A percentile compares a stretch with the other conserved stretches of the same genome.
These are phyloP conservation scores for Gossypium davidsonii DNA, from an alignment of 441 rosid species.

Conservation along the genomic window DNA sequence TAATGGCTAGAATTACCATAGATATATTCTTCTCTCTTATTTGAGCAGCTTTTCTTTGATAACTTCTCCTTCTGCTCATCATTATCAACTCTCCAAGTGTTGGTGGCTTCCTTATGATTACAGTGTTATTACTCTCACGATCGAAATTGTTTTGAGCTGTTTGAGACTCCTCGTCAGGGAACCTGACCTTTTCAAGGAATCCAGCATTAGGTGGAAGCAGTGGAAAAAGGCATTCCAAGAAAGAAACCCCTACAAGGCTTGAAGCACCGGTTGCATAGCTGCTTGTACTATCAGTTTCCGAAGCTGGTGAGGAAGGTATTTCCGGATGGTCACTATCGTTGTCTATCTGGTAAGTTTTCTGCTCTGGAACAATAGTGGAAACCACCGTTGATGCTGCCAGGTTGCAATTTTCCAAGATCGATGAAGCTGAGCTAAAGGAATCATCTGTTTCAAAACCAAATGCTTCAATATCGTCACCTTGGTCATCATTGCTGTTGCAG, in stretches of 20 bases:
- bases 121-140: slow-evolving; percentile 24
- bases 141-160: slow-evolving; percentile 21
- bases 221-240: slow-evolving; percentile 82
- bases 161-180: slow-evolving; percentile 16
- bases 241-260: slow-evolving; percentile 57
- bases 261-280: slow-evolving; percentile 62
- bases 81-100: slow-evolving; percentile 84
- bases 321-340: slow-evolving; percentile 22
- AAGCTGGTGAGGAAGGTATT: slow-evolving; percentile 46
- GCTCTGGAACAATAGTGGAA: slow-evolving; percentile 39
- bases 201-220: slow-evolving; percentile 43
- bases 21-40: slow-evolving; percentile 43
- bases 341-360: slow-evolving; percentile 10
- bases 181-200: slow-evolving; percentile 28
- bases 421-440: slow-evolving; percentile 47
- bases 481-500: not conserved
- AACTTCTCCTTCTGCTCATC: slow-evolving; percentile 74
- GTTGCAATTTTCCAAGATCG: slow-evolving; percentile 36
- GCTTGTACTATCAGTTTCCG: slow-evolving; percentile 55
- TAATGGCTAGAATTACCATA: slow-evolving; percentile 37
- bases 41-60: slow-evolving; percentile 53
- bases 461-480: slow-evolving; percentile 22
- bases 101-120: slow-evolving; percentile 35
- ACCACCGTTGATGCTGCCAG: slow-evolving; percentile 26
- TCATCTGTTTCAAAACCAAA: slow-evolving; percentile 42